These are phyloP conservation scores for Phytomonas serpens DNA, from an alignment of 208 protist genomes.

Conservation along the genomic window DNA sequence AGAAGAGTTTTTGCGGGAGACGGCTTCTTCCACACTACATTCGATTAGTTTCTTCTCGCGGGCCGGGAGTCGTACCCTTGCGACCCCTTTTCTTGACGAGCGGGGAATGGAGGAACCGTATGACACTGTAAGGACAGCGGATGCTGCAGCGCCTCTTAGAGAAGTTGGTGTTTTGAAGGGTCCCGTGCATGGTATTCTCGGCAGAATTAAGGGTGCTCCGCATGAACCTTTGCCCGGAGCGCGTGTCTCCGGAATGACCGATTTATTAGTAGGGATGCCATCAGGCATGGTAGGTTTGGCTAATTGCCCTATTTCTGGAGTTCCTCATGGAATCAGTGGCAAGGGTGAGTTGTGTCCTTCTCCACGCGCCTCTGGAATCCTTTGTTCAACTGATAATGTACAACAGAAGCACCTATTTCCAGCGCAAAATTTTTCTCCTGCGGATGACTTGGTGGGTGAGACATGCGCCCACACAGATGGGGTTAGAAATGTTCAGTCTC, in stretches of 20 bases:
- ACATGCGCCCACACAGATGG: not conserved
- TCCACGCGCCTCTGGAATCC: constrained; percentile 2
- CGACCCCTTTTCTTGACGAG: constrained; percentile 4
- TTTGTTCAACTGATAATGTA: not conserved
- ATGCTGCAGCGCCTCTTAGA: constrained; percentile 20
- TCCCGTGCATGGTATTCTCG: constrained; percentile 31
- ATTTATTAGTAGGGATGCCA: constrained; percentile 45
- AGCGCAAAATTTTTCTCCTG: not conserved
- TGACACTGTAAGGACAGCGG: not conserved
- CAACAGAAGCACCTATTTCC: not conserved
- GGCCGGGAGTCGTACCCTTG: constrained; percentile 35
- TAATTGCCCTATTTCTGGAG: constrained; percentile 42
- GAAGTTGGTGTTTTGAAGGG: constrained; percentile 25
- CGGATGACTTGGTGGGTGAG: not conserved
- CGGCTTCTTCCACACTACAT: constrained; percentile 63
- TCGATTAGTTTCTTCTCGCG: constrained; percentile 53
- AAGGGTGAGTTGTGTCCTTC: constrained; percentile 52
- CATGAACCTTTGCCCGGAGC: constrained; percentile 15
- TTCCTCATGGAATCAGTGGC: constrained; percentile 45
- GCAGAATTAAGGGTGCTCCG: constrained; percentile 30
- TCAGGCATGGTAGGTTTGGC: constrained; percentile 49
- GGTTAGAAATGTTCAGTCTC: not conserved
- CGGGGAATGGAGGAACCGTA: not conserved
- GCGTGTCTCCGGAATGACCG: constrained; percentile 28
- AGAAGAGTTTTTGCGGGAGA: constrained; percentile 36